A percentile compares a stretch with the other conserved stretches of the same genome.
Evolutionary conservation across 192 early-diverging fungal genomes (phyloP).

Genomic region (Allomyces javanicus): DNA sequence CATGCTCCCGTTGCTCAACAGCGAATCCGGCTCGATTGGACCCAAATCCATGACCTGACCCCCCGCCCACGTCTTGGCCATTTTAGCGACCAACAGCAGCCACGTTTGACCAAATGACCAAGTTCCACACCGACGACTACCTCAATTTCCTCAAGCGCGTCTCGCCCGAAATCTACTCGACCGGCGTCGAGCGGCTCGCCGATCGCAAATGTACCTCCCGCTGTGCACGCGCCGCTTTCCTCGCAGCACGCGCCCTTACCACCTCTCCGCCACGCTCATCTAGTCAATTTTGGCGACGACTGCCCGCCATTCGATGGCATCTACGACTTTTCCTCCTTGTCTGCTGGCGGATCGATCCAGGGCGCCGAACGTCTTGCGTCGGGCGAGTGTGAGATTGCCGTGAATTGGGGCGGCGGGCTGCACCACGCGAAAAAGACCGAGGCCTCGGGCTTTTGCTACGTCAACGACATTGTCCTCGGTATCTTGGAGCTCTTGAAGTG

Average conservation of each 20-base stretch:
- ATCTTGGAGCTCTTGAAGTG: slow-evolving; percentile 65
- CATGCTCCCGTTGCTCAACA: background rate
- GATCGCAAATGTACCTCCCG: too few species aligned
- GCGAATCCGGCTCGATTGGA: too few species aligned
- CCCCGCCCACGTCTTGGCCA: background rate
- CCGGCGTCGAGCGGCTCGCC: slow-evolving; percentile 8
- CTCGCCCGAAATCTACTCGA: slow-evolving; percentile 49
- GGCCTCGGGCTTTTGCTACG: slow-evolving; percentile 93
- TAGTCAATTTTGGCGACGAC: slow-evolving; percentile 73
- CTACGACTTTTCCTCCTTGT: slow-evolving; percentile 80
- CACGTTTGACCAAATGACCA: slow-evolving; percentile 70
- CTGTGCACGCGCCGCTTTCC: too few species aligned
- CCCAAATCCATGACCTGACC: too few species aligned
- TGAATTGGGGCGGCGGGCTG: slow-evolving; percentile 91
- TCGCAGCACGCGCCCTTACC: too few species aligned
- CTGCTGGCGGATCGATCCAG: slow-evolving; percentile 79
- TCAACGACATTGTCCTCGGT: slow-evolving; percentile 92
- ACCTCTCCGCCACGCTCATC: background rate
- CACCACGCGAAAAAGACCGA: slow-evolving; percentile 96
- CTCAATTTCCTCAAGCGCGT: slow-evolving; percentile 66
- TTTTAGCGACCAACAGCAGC: slow-evolving; percentile 52
- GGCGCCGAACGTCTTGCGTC: slow-evolving; percentile 66
- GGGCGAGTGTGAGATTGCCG: slow-evolving; percentile 67
- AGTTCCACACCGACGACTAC: slow-evolving; percentile 87
- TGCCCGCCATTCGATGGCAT: slow-evolving; percentile 93